phyloP scores from a whole-genome alignment of 345 rosid genomes.

The Rhodamnia rubescens region DNA sequence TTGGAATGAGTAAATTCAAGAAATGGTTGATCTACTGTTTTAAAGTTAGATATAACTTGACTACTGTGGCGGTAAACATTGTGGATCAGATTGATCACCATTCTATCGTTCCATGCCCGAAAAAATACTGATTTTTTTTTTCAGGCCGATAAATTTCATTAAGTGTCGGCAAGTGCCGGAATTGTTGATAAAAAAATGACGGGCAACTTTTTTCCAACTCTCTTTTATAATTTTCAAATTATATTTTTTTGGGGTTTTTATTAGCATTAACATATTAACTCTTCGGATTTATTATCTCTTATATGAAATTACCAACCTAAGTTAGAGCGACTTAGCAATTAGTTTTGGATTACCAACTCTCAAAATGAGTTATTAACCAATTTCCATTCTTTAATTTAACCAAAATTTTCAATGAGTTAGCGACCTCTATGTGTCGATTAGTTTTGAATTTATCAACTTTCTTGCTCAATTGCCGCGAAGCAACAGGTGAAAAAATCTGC shows the following conservation, averaged over 20 bases:
- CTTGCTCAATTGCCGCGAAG: neutral
- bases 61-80: neutral
- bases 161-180: neutral
- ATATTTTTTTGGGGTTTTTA: neutral
- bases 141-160: neutral
- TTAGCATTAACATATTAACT: neutral
- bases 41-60: neutral
- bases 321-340: neutral
- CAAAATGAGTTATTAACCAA: neutral
- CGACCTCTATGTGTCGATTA: too few species aligned
- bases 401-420: neutral
- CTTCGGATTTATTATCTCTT: neutral
- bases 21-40: neutral
- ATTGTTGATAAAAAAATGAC: neutral
- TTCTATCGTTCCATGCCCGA: neutral
- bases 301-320: neutral
- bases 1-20: neutral
- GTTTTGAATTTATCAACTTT: neutral
- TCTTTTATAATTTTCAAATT: neutral
- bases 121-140: neutral
- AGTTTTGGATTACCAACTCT: neutral
- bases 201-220: neutral
- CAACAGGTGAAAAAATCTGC: neutral
- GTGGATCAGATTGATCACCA: neutral
- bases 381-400: neutral